A percentile compares a stretch with the other conserved stretches of the same genome.
These are phyloP conservation scores for Aureobasidium melanogenum DNA, from an alignment of 2,329 filamentous ascomycete species.

Conservation along the genomic window DNA sequence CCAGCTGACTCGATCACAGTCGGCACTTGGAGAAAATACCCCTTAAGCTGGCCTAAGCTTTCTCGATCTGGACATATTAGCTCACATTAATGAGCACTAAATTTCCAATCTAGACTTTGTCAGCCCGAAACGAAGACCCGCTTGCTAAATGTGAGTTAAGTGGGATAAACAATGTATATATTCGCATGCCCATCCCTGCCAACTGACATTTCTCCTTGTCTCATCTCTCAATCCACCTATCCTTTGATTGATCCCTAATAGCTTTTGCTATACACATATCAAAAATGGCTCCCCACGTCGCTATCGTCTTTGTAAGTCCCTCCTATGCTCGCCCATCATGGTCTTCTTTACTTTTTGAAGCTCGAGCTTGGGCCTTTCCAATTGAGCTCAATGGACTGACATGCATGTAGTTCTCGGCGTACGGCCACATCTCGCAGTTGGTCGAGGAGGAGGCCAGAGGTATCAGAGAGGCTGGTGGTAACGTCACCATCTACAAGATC, in stretches of 20 bases:
- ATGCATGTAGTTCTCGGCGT: constrained; percentile 69
- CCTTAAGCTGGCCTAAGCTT: not conserved
- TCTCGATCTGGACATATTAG: not conserved
- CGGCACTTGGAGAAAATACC: not conserved
- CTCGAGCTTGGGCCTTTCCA: constrained; percentile 2
- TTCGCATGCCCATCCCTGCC: not conserved
- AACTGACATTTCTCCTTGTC: not conserved
- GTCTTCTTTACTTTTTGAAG: not conserved
- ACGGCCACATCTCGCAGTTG: constrained; percentile 77
- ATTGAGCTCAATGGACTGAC: not conserved
- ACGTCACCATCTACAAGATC: constrained; percentile 79
- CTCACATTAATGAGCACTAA: not conserved
- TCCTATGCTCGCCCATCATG: constrained; percentile 1
- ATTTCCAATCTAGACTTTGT: constrained; percentile 2
- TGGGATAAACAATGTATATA: constrained; percentile 6
- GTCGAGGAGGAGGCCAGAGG: constrained; percentile 87
- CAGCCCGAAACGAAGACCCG: not conserved
- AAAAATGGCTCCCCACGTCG: constrained; percentile 31
- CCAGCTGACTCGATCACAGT: not conserved
- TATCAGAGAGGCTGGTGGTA: constrained; percentile 77
- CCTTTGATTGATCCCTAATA: not conserved
- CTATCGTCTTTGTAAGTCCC: constrained; percentile 72
- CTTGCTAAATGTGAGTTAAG: not conserved
- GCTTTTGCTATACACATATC: not conserved
- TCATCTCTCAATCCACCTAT: not conserved